phyloP scores from a whole-genome alignment of 257 asterid genomes.

The Solanum paucissectum region DNA sequence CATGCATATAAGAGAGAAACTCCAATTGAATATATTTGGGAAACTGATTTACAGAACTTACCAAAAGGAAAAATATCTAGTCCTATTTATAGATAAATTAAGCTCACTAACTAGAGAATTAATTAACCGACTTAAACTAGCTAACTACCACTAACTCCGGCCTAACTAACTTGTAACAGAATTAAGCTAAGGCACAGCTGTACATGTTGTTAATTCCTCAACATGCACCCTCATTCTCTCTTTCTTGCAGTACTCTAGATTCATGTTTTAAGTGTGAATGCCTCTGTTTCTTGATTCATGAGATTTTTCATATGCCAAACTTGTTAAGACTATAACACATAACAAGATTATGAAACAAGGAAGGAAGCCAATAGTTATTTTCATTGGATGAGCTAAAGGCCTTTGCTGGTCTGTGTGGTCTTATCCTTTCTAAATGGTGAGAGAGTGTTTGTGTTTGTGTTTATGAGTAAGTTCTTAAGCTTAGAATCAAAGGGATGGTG shows the following conservation, averaged over 20 bases:
- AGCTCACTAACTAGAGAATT: no score
- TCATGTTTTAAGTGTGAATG: not conserved
- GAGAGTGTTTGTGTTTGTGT: not conserved
- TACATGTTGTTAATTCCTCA: no score
- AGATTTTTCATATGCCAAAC: constrained; percentile 10
- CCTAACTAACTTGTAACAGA: no score
- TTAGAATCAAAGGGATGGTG: not conserved
- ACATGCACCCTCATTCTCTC: constrained; percentile 15
- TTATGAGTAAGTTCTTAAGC: not conserved
- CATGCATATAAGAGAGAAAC: no score
- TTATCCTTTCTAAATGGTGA: not conserved
- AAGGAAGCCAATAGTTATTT: constrained; percentile 7
- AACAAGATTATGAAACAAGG: constrained; percentile 19
- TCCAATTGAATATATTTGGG: no score
- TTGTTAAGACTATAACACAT: constrained; percentile 1
- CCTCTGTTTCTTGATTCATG: not conserved
- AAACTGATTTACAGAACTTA: no score
- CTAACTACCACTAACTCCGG: no score
- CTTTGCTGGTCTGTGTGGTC: not conserved
- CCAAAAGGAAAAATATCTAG: no score
- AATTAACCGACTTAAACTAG: no score
- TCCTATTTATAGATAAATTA: no score
- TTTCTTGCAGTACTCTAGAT: not conserved
- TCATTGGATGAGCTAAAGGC: not conserved
- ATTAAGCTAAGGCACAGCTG: no score